Evolutionary conservation across 177 flowering plant genomes (phyloP).

Genomic region (Vitis hybrid): DNA sequence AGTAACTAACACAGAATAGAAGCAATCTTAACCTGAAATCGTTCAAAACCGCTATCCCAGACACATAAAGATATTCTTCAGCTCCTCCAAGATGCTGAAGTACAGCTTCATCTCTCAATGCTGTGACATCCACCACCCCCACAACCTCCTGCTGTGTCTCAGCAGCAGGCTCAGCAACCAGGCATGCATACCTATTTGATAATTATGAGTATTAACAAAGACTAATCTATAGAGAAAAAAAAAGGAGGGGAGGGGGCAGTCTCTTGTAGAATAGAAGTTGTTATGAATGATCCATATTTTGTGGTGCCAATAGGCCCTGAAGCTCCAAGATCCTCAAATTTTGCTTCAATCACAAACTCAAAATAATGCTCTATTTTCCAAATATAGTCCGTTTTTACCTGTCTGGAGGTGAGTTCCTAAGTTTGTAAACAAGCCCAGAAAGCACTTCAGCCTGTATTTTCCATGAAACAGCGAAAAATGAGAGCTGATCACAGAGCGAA

Average conservation of each 20-base stretch:
- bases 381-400: constrained; percentile 36
- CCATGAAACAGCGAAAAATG: neutral
- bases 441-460: constrained; percentile 80
- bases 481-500: neutral
- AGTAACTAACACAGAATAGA: neutral
- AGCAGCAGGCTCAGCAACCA: constrained; percentile 58
- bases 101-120: constrained; percentile 50
- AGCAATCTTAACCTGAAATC: constrained; percentile 46
- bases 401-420: constrained; percentile 79
- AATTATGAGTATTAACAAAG: too few relatives aligned
- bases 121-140: constrained; percentile 87
- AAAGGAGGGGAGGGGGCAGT: too few relatives aligned
- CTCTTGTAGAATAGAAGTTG: too few relatives aligned
- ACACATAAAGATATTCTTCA: constrained; percentile 76
- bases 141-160: constrained; percentile 34
- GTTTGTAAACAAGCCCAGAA: constrained; percentile 68
- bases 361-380: too few relatives aligned
- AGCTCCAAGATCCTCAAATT: too few relatives aligned
- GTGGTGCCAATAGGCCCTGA: too few relatives aligned
- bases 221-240: too few relatives aligned
- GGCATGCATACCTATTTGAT: constrained; percentile 74
- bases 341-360: too few relatives aligned
- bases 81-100: constrained; percentile 54
- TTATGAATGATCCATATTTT: too few relatives aligned
- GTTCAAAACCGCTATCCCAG: constrained; percentile 79